These are phyloP conservation scores for Xylariaceae sp. DNA, from an alignment of 2,329 filamentous ascomycete species.

Conservation along the genomic window DNA sequence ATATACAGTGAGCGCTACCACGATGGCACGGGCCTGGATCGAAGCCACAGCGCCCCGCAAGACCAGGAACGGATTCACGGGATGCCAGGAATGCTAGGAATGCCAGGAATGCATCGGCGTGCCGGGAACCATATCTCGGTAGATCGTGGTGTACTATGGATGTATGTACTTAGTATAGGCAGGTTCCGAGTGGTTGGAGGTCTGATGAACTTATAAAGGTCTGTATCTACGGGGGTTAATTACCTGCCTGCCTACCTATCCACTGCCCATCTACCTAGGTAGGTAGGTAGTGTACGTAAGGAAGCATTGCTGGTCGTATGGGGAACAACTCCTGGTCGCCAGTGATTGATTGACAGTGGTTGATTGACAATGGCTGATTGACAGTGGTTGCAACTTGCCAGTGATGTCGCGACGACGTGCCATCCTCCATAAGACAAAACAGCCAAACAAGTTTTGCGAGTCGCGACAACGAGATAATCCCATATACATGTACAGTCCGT, in stretches of 20 bases:
- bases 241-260: too few species aligned
- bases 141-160: not conserved
- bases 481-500: not conserved
- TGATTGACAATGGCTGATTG: too few species aligned
- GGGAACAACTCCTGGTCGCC: too few species aligned
- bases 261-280: too few species aligned
- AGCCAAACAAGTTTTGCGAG: not conserved
- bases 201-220: too few species aligned
- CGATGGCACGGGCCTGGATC: not conserved
- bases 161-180: too few species aligned
- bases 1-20: too few species aligned
- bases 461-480: not conserved
- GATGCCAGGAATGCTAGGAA: not conserved
- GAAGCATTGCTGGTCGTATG: not conserved
- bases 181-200: too few species aligned
- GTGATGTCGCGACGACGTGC: not conserved
- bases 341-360: too few species aligned
- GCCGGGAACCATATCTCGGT: conserved; percentile 7
- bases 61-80: not conserved
- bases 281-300: too few species aligned
- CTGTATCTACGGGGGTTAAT: too few species aligned
- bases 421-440: not conserved
- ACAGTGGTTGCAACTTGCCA: not conserved
- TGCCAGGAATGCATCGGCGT: conserved; percentile 10
- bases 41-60: not conserved